Percentiles rank a stretch among this genome's conserved stretches.
phyloP scores from a whole-genome alignment of 345 rosid species.

The Melaleuca alternifolia region DNA sequence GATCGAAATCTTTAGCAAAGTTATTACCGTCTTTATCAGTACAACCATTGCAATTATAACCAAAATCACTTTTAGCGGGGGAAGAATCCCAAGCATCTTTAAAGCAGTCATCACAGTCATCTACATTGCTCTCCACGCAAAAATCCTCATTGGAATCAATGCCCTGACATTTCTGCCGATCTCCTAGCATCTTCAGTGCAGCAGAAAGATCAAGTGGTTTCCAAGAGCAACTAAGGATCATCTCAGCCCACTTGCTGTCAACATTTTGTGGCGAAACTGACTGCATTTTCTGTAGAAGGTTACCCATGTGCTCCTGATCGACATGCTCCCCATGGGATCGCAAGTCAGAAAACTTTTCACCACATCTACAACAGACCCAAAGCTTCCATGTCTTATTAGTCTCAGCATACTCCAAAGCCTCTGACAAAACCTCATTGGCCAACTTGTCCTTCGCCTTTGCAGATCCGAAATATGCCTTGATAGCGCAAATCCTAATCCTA shows the following conservation, averaged over 20 bases:
- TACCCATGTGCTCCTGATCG: slow-evolving; percentile 71
- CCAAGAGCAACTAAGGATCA: slow-evolving; percentile 70
- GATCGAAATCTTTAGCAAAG: slow-evolving; percentile 18
- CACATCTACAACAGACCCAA: slow-evolving; percentile 73
- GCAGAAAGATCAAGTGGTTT: slow-evolving; percentile 78
- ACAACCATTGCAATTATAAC: slow-evolving; percentile 27
- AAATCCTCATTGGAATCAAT: slow-evolving; percentile 26
- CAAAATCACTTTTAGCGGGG: slow-evolving; percentile 41
- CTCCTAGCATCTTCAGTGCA: slow-evolving; percentile 41
- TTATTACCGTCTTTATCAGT: slow-evolving; percentile 12
- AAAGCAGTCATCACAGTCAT: slow-evolving; percentile 45
- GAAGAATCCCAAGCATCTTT: slow-evolving; percentile 82
- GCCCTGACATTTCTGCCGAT: slow-evolving; percentile 30
- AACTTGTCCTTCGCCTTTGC: slow-evolving; percentile 63
- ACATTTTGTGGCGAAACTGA: slow-evolving; percentile 62
- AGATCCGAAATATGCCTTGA: slow-evolving; percentile 48
- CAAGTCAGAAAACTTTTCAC: slow-evolving; percentile 45
- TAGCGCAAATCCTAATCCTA: slow-evolving; percentile 43
- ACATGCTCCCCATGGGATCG: slow-evolving; percentile 76
- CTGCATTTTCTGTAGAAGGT: slow-evolving; percentile 63
- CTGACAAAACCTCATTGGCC: slow-evolving; percentile 45
- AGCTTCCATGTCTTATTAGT: slow-evolving; percentile 64
- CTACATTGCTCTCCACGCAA: slow-evolving; percentile 16
- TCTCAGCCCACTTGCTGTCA: slow-evolving; percentile 57
- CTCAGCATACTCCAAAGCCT: slow-evolving; percentile 49